These are phyloP conservation scores for Phytophthora meadii DNA, from an alignment of 352 stramenopile genomes.

Conservation along the genomic window DNA sequence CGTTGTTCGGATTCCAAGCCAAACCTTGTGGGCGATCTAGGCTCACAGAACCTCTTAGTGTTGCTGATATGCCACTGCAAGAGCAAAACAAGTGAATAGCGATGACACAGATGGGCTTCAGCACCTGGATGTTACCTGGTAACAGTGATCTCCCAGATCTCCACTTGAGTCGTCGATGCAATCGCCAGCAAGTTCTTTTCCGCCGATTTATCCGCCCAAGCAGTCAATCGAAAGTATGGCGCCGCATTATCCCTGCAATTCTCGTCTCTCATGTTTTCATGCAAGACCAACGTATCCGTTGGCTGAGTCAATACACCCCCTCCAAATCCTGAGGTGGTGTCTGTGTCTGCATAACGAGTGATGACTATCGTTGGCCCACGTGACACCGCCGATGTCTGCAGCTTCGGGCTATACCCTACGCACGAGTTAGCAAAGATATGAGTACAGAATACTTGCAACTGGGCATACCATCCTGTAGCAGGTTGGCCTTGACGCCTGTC, in stretches of 20 bases:
- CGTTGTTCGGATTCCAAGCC: slow-evolving; percentile 40
- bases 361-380: slow-evolving; percentile 45
- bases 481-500: slow-evolving; percentile 37
- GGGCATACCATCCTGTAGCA: slow-evolving; percentile 47
- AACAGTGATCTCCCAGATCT: slow-evolving; percentile 46
- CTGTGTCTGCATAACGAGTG: slow-evolving; percentile 24
- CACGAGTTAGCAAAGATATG: not conserved
- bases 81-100: not conserved
- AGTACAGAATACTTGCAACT: not conserved
- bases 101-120: no score
- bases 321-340: slow-evolving; percentile 10
- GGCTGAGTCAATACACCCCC: slow-evolving; percentile 13
- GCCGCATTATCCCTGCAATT: not conserved
- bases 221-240: slow-evolving; percentile 22
- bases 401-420: slow-evolving; percentile 49
- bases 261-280: slow-evolving; percentile 26
- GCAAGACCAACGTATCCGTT: slow-evolving; percentile 18
- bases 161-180: slow-evolving; percentile 26
- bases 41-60: slow-evolving; percentile 17
- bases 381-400: slow-evolving; percentile 49
- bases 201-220: slow-evolving; percentile 38
- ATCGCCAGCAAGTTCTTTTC: slow-evolving; percentile 40
- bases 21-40: slow-evolving; percentile 34
- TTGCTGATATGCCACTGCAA: slow-evolving; percentile 21
- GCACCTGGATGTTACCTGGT: slow-evolving; percentile 20